phyloP scores from a whole-genome alignment of 164 flowering plant species.

The Magnolia officinalis region DNA sequence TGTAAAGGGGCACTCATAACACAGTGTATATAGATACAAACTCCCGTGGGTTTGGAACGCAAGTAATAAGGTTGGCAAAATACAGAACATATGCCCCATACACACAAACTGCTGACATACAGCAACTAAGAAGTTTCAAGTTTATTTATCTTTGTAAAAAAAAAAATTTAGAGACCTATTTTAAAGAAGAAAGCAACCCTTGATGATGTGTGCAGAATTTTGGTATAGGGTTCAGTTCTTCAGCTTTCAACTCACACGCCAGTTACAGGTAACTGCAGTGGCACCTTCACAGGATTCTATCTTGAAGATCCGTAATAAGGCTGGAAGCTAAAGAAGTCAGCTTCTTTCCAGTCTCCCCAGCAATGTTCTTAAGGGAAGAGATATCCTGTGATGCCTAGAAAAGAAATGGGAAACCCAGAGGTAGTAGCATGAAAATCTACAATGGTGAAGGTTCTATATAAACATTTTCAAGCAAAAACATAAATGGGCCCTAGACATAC shows the following conservation, averaged over 20 bases:
- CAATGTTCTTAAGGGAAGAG: constrained; percentile 82
- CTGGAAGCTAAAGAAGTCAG: constrained; percentile 71
- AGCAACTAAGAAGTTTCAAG: not conserved
- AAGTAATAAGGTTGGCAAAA: not conserved
- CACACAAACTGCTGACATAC: not conserved
- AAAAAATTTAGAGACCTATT: constrained; percentile 1
- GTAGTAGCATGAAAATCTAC: not conserved
- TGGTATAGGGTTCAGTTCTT: not conserved
- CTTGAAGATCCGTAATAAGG: constrained; percentile 81
- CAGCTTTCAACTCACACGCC: not conserved
- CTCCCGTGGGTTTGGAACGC: not conserved
- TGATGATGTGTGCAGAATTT: not conserved
- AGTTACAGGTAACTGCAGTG: not conserved
- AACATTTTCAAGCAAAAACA: not conserved
- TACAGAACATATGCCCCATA: not conserved
- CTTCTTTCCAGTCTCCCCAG: constrained; percentile 97
- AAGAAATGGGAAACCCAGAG: not conserved
- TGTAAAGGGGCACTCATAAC: not conserved
- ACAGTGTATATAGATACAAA: not conserved
- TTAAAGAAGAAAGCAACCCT: not conserved
- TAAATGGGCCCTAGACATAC: constrained; percentile 10
- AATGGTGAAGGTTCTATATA: not conserved
- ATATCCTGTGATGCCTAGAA: constrained; percentile 88
- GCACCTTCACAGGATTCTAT: constrained; percentile 64
- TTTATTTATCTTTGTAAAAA: constrained; percentile 1